These are phyloP conservation scores for Penicillium aurantiogriseum DNA, from an alignment of 2,329 filamentous ascomycete species.

Conservation along the genomic window DNA sequence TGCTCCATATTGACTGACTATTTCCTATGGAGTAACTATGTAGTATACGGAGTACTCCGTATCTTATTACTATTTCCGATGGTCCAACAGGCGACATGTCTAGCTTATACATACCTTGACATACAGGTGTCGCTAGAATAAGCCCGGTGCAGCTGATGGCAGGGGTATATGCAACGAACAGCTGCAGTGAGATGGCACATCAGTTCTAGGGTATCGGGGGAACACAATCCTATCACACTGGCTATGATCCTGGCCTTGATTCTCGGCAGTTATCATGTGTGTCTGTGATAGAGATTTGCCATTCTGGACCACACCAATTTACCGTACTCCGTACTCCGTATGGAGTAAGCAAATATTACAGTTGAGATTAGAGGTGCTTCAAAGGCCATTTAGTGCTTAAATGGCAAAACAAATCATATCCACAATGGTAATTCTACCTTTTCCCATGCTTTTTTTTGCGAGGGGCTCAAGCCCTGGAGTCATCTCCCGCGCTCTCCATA, in stretches of 20 bases:
- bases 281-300: constrained; percentile 1
- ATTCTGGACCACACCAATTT: background rate
- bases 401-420: background rate
- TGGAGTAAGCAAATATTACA: background rate
- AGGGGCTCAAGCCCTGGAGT: constrained; percentile 1
- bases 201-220: background rate
- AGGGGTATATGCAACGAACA: constrained; percentile 15
- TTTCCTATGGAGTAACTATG: background rate
- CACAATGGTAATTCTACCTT: background rate
- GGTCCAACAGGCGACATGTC: background rate
- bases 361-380: background rate
- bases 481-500: constrained; percentile 1
- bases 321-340: background rate
- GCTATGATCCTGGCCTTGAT: background rate
- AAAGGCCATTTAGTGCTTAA: background rate
- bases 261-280: background rate
- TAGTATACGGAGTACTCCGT: background rate
- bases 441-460: background rate
- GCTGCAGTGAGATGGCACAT: constrained; percentile 25
- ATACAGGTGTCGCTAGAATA: constrained; percentile 1
- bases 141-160: constrained; percentile 16
- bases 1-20: background rate
- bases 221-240: background rate
- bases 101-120: background rate
- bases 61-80: background rate